phyloP scores from a whole-genome alignment of 805 yeast species.

The Huiozyma sinensis region DNA sequence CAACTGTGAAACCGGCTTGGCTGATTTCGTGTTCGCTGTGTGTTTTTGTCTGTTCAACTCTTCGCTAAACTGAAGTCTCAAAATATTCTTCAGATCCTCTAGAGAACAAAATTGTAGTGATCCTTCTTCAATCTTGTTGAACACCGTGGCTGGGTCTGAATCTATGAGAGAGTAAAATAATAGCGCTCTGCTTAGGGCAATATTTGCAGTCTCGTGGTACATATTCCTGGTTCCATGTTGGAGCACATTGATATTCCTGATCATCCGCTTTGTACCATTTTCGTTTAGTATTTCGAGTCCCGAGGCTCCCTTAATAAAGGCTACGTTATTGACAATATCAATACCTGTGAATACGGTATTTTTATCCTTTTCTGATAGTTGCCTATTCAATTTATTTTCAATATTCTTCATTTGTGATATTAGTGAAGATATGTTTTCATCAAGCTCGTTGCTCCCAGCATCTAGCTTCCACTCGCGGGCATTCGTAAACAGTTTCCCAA shows the following conservation, averaged over 20 bases:
- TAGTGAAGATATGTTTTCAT: conserved; percentile 19
- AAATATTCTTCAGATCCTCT: conserved; percentile 19
- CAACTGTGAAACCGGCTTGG: conserved; percentile 13
- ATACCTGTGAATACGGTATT: conserved; percentile 19
- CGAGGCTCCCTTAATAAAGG: conserved; percentile 18
- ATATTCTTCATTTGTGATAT: conserved; percentile 18
- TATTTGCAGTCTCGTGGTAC: conserved; percentile 12
- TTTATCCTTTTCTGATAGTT: conserved; percentile 11
- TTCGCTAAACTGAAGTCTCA: conserved; percentile 25
- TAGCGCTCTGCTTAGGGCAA: conserved; percentile 17
- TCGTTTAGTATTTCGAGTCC: conserved; percentile 18
- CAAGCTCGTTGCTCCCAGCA: conserved; percentile 23
- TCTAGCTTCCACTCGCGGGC: conserved; percentile 23
- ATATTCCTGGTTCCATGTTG: conserved; percentile 24
- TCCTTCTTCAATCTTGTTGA: conserved; percentile 11
- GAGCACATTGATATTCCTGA: conserved; percentile 23
- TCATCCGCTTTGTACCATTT: conserved; percentile 24
- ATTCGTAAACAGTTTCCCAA: conserved; percentile 18
- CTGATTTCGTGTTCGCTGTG: conserved; percentile 9
- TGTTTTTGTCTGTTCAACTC: conserved; percentile 16
- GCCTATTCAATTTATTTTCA: conserved; percentile 20
- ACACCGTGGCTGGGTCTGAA: conserved; percentile 13
- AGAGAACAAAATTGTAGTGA: conserved; percentile 10
- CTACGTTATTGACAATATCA: conserved; percentile 14
- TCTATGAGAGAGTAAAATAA: conserved; percentile 18